Evolutionary conservation across 345 rosid species (phyloP), one percentile per base, ranked within the genome.

Genomic region (Citrus medica): DNA sequence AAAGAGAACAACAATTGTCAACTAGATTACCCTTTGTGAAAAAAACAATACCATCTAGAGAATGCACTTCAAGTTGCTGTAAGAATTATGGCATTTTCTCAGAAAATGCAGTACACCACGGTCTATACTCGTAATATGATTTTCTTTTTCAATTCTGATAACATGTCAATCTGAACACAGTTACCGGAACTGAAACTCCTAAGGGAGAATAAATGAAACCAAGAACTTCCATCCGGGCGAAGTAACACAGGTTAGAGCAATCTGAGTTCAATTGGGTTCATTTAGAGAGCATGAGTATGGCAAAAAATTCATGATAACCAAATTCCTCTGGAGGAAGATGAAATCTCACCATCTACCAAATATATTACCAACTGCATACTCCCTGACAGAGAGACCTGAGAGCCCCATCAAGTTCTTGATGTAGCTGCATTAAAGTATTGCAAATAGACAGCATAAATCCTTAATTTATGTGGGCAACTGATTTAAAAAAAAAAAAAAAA

Each of bases 311-410:
- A 58, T 40, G 27, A 80, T 12, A 27, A 63, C 55, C 35, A 61
- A 80, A 72, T 70, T 74, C n/a, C 24, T 55, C 69, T 27, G 21
- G 12, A 71, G 21, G 46, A 40, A 71, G 61, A 56, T 51, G 73
- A 21, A 55, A 74, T 86, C 97, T 84, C 77, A 95, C 96, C 98
- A 95, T 75, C 89, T 89, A 37, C 99, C 93, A 77, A 92, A 95
- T 79, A 95, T 93, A 86, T 95, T 93, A 32, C 99, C 99, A 81
- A 93, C 92, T 79, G 90, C 94, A 86, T 95, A 98, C 83, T 95
- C 98, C 88, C 96, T 89, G 38, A 95, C 88, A 66, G 90, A 86
- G 19, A 95, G 91, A 58, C 89, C 97, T 82, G 96, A 75, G 13
- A 89, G 90, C 79, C 84, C 87, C 98, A 95, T 90, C 84, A 91